These are phyloP conservation scores for Ostreobium quekettii DNA, from an alignment of 139 green algal genomes.

Conservation along the genomic window DNA sequence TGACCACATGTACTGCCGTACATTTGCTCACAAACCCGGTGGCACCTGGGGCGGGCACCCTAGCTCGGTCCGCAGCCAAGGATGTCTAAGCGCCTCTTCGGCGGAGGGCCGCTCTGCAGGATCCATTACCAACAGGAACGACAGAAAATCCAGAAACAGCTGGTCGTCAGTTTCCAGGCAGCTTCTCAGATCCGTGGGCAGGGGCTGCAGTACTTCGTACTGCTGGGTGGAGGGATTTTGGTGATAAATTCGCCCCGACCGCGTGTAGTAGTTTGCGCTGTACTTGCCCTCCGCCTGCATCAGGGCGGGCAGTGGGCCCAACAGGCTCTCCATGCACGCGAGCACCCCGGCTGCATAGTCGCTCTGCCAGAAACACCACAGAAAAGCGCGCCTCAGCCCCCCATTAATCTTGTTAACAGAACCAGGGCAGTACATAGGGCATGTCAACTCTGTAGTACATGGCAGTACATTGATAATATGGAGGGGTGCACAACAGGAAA, in stretches of 20 bases:
- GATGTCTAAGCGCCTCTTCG: constrained; percentile 35
- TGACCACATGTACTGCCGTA: too few relatives aligned
- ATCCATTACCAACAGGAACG: constrained; percentile 21
- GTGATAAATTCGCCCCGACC: constrained; percentile 22
- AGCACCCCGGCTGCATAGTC: constrained; percentile 73
- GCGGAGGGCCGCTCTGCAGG: constrained; percentile 30
- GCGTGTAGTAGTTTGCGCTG: constrained; percentile 75
- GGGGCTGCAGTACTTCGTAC: constrained; percentile 14
- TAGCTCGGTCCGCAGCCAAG: too few relatives aligned
- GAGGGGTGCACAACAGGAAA: background rate
- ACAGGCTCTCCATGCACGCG: constrained; percentile 78
- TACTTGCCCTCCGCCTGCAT: constrained; percentile 68
- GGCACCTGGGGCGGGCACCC: too few relatives aligned
- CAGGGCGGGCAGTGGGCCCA: constrained; percentile 66
- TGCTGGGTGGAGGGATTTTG: background rate
- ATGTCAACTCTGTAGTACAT: too few relatives aligned
- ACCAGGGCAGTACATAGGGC: too few relatives aligned
- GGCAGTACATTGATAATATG: background rate
- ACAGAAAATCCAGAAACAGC: constrained; percentile 43
- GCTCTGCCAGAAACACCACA: constrained; percentile 55
- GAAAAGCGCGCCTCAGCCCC: too few relatives aligned
- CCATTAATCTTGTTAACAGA: too few relatives aligned
- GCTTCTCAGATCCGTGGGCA: background rate
- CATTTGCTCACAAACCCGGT: too few relatives aligned
- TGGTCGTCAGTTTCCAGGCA: constrained; percentile 37